Evolutionary conservation across 2,329 filamentous ascomycete genomes (phyloP).

Genomic region (Xylariaceae sp.): DNA sequence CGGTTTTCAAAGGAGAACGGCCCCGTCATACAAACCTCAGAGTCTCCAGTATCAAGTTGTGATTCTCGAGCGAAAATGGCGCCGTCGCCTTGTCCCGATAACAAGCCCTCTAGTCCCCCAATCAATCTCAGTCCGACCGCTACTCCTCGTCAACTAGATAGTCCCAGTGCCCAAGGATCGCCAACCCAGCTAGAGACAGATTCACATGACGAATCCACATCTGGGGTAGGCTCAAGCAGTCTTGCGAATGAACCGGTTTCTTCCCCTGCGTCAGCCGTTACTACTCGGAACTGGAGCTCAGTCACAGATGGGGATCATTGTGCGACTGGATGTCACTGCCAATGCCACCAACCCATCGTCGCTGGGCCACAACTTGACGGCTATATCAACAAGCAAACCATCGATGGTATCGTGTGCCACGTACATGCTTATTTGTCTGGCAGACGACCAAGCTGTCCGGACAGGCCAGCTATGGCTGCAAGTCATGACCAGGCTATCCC

Average conservation of each 20-base stretch:
- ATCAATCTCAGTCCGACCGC: constrained; percentile 14
- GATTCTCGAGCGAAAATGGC: neutral
- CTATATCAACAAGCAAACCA: constrained; percentile 15
- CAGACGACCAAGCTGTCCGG: constrained; percentile 20
- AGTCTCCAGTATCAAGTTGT: constrained; percentile 17
- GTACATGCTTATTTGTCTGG: constrained; percentile 28
- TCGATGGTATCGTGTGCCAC: constrained; percentile 26
- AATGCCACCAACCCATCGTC: constrained; percentile 4
- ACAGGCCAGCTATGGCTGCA: neutral
- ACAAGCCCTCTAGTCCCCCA: neutral
- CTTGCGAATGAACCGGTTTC: constrained; percentile 5
- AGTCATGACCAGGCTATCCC: constrained; percentile 14
- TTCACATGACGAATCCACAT: neutral
- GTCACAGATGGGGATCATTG: constrained; percentile 5
- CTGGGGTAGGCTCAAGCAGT: neutral
- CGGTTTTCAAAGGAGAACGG: constrained; percentile 8
- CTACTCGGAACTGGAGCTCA: constrained; percentile 17
- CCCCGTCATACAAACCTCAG: constrained; percentile 7
- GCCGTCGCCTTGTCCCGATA: neutral
- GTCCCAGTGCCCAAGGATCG: neutral
- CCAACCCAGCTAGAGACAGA: neutral
- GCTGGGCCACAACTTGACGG: constrained; percentile 1
- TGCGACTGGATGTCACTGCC: neutral
- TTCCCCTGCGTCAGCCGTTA: constrained; percentile 14
- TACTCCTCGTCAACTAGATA: constrained; percentile 8